Evolutionary conservation across 2,329 filamentous ascomycete genomes (phyloP), one percentile per base, ranked within the genome.

Genomic region (Dichotomopilus funicola): DNA sequence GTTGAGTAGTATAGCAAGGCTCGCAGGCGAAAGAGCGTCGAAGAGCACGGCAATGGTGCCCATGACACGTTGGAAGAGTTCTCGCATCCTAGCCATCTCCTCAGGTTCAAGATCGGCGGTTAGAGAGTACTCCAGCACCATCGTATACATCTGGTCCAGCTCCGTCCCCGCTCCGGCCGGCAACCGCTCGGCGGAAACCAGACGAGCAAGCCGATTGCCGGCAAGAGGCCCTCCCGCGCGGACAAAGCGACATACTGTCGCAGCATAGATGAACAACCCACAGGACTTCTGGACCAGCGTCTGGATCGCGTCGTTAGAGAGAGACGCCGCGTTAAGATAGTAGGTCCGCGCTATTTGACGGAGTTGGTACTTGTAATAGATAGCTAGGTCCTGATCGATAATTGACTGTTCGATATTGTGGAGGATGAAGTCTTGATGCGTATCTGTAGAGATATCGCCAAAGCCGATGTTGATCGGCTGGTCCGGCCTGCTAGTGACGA

Each of bases 141-240:
- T 47, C 43, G n/a, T 47, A 34, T 53, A 53, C 43, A 53, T 53
- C 36, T 34, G 51, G 51, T 53, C 51, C 43, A 53, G n/a, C 10
- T 8, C 51, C 10, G 42, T 47, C 27, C 43, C 51, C 33, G 36
- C 43, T 35, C 10, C 34, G 51, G 51, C 51, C 6, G 51, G 51
- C 19, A 53, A 53, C 11, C 43, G 51, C 51, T 53, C 43, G 35
- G 42, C 11, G 11, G 51, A 53, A 9, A 47, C 7, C 43, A 53
- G 51, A 27, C 43, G 45, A 9, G 51, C 37, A 49, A 54, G 51
- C 31, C 37, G 51, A 9, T 54, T 7, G 44, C 51, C 44, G 37
- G 51, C 44, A 43, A 49, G 37, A 42, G 33, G 44, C 37, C 51
- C 51, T 49, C 44, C 44, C 13, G 3, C 37, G 33, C 44, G 44